Base-by-base conservation (phyloP, 768 basidiomycete genomes). In the Coprinopsis cinerea region DNA sequence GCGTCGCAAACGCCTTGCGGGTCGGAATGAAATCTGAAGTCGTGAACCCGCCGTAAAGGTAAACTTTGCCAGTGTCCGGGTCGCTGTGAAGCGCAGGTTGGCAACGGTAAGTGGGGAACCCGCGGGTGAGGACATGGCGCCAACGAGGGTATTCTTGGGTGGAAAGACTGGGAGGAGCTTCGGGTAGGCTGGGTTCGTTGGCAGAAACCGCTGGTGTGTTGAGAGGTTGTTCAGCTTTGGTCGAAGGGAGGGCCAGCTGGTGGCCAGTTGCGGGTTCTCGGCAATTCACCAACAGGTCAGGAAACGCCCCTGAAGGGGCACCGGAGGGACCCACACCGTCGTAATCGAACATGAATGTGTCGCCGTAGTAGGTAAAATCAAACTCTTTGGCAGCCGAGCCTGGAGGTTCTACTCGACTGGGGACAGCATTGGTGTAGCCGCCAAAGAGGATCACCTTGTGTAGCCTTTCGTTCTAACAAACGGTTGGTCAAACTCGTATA, bases 61-160 rank as follows among this genome's bases (percentile, higher is more conserved):
- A n/a, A n/a, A n/a, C n/a, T n/a, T n/a, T n/a, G n/a, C n/a, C n/a
- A n/a, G n/a, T n/a, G n/a, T n/a, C n/a, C n/a, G n/a, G n/a, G n/a
- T n/a, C n/a, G n/a, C n/a, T n/a, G n/a, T n/a, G n/a, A n/a, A n/a
- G n/a, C n/a, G n/a, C 30, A 32, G 30, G 30, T 10, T 10, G 9
- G 18, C 37, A 39, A 17, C 70, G 67, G 43, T 72, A 72, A 6
- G 67, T 70, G 1, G 72, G 70, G 60, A 72, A 71, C 7, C 69
- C 70, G 20, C 64, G 61, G 1, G 68, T 67, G 34, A 73, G 54
- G 7, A 70, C 66, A 24, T 72, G 70, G 28, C 64, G 61, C 68
- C 68, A 72, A 23, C 40, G 27, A 35, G 17, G 42, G 44, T 14
- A 47, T 27, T 15, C 27, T 22, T 10, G 17, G 9, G 26, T 26